Evolutionary conservation across 2,329 filamentous ascomycete species (phyloP).

Genomic region (Aspergillus japonicus): DNA sequence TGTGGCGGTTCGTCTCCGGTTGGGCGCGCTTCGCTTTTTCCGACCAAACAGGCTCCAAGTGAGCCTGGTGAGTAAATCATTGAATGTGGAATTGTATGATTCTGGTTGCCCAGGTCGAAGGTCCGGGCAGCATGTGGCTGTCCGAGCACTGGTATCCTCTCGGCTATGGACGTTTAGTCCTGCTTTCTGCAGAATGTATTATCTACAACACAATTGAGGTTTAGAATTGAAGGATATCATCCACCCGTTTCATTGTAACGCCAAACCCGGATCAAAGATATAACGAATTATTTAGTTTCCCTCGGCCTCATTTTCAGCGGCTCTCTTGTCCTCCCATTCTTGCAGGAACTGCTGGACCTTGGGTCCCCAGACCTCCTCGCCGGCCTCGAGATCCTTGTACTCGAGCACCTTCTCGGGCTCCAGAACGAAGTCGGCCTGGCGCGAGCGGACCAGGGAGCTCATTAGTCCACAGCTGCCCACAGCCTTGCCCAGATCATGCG

Average conservation of each 20-base stretch:
- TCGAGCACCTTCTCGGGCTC: conserved; percentile 71
- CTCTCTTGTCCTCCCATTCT: conserved; percentile 49
- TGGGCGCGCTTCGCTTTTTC: too few relatives aligned
- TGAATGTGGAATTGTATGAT: too few relatives aligned
- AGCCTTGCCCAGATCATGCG: conserved; percentile 84
- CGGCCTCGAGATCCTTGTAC: conserved; percentile 71
- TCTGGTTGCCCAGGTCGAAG: too few relatives aligned
- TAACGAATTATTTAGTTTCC: neutral
- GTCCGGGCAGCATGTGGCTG: neutral
- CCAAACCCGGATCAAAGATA: neutral
- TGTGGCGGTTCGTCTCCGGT: neutral
- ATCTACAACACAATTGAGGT: neutral
- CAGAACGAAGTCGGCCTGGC: conserved; percentile 78
- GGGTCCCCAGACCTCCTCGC: conserved; percentile 79
- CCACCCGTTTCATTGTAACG: neutral
- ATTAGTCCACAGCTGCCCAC: conserved; percentile 81
- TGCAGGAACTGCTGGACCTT: conserved; percentile 63
- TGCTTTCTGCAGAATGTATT: neutral
- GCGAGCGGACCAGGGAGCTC: conserved; percentile 75
- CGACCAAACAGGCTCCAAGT: too few relatives aligned
- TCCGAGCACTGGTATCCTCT: neutral
- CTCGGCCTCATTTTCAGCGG: neutral
- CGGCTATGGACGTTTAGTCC: neutral
- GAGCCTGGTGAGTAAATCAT: too few relatives aligned
- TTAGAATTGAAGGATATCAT: neutral